Conservation (phyloP, 2,329 filamentous ascomycete genomes). For the Lachnellula hyalina region DNA sequence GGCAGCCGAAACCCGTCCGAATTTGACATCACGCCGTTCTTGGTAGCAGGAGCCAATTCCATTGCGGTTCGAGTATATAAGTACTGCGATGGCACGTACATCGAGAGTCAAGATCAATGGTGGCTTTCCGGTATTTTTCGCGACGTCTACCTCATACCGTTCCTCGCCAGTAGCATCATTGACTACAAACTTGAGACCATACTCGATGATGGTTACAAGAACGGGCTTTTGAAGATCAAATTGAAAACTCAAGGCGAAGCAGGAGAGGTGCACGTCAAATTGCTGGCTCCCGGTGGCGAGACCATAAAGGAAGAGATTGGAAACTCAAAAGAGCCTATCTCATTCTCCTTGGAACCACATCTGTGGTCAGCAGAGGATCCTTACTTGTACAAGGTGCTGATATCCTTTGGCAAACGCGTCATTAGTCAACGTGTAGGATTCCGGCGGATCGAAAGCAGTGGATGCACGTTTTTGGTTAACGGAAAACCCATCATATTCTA, state of each 20-base stretch:
- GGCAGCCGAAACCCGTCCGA: conserved; percentile 64
- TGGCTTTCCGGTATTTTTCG: conserved; percentile 64
- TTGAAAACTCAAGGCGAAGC: conserved; percentile 32
- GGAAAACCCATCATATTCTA: conserved; percentile 55
- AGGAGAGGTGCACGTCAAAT: neutral
- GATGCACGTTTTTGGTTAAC: conserved; percentile 58
- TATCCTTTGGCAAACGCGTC: conserved; percentile 36
- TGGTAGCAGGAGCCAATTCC: conserved; percentile 46
- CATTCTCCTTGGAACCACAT: neutral
- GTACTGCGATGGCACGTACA: conserved; percentile 63
- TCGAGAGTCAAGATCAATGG: conserved; percentile 65
- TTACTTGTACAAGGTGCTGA: conserved; percentile 50
- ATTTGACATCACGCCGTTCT: conserved; percentile 56
- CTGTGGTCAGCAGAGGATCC: conserved; percentile 63
- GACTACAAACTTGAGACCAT: conserved; percentile 52
- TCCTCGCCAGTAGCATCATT: conserved; percentile 49
- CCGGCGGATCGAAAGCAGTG: conserved; percentile 55
- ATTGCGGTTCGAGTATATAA: conserved; percentile 64
- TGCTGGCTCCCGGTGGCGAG: neutral
- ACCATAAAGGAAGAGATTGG: neutral
- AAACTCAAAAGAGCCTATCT: conserved; percentile 2
- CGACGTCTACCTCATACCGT: conserved; percentile 57
- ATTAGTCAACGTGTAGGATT: conserved; percentile 54
- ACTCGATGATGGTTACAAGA: conserved; percentile 46
- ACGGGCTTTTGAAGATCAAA: conserved; percentile 41